Conservation (phyloP, 148 eudicot species). For the Rhododendron simsii region DNA sequence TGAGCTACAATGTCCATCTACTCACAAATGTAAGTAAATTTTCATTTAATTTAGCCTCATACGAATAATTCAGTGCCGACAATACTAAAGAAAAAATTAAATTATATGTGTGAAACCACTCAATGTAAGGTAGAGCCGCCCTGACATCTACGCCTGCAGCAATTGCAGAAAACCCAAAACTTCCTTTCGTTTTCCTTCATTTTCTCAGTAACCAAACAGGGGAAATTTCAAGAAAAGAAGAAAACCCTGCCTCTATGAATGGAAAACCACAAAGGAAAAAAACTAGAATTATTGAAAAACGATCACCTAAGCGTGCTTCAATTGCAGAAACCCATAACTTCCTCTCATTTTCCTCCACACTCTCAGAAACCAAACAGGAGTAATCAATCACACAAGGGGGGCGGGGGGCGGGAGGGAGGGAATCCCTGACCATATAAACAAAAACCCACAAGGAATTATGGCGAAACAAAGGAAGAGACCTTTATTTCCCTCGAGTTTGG, state of each 20-base stretch:
- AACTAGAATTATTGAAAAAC: background rate
- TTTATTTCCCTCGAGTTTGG: background rate
- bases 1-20: background rate
- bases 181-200: background rate
- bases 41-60: background rate
- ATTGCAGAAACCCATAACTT: background rate
- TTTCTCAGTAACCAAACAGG: background rate
- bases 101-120: background rate
- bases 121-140: background rate
- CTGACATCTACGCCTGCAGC: background rate
- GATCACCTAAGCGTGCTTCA: background rate
- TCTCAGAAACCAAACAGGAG: background rate
- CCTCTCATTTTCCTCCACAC: background rate
- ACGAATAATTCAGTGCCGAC: background rate
- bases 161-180: background rate
- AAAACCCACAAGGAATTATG: conserved; percentile 5
- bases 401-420: too few species aligned
- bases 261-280: background rate
- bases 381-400: background rate
- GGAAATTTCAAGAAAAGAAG: background rate
- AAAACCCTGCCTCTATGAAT: background rate
- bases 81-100: too few species aligned
- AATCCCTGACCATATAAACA: background rate
- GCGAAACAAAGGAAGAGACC: conserved; percentile 1
- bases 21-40: background rate